These are phyloP conservation scores for Pogostemon cablin DNA, from an alignment of 257 asterid species.

Conservation along the genomic window DNA sequence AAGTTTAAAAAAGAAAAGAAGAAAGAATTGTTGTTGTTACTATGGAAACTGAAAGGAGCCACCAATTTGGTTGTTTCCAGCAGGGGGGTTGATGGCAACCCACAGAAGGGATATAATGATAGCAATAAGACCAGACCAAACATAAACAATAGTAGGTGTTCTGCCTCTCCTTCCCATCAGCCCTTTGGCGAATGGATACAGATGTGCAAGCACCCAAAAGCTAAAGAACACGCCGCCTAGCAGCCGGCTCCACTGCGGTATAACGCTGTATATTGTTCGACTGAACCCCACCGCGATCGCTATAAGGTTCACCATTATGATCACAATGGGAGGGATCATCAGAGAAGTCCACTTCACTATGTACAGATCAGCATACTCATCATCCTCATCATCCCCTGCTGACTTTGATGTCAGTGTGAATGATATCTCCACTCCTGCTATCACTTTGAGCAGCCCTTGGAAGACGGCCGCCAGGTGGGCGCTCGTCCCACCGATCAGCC, in stretches of 20 bases:
- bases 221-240: conserved; percentile 64
- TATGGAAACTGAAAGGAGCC: conserved; percentile 61
- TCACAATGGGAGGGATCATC: conserved; percentile 65
- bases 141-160: conserved; percentile 61
- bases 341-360: conserved; percentile 59
- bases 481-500: conserved; percentile 65
- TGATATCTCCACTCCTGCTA: conserved; percentile 60
- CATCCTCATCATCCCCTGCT: conserved; percentile 57
- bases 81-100: conserved; percentile 63
- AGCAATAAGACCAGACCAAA: conserved; percentile 64
- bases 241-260: conserved; percentile 67
- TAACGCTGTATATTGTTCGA: conserved; percentile 56
- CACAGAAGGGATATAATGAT: conserved; percentile 60
- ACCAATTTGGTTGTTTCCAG: conserved; percentile 48
- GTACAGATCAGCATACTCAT: conserved; percentile 56
- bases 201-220: conserved; percentile 71
- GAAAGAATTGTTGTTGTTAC: neutral
- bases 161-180: conserved; percentile 67
- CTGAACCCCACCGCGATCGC: conserved; percentile 58
- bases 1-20: neutral
- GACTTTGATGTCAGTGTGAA: conserved; percentile 64
- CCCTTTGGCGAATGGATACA: conserved; percentile 65
- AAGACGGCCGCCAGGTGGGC: conserved; percentile 72
- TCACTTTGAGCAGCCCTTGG: conserved; percentile 56
- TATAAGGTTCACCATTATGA: conserved; percentile 55